phyloP scores from a whole-genome alignment of 345 rosid genomes.

The Barbarea vulgaris region DNA sequence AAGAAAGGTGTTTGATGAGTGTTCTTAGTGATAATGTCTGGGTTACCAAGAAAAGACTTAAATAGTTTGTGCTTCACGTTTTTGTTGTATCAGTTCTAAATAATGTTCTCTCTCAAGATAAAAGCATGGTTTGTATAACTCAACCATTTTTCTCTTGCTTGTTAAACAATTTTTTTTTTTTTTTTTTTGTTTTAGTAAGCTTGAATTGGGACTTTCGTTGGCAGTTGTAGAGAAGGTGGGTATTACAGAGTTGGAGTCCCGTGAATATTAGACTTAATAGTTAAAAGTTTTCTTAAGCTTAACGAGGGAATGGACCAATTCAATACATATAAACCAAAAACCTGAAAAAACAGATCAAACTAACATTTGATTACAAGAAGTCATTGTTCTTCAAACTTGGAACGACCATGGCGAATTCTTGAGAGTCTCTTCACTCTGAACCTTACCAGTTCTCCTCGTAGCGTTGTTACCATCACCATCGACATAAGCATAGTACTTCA shows the following conservation, averaged over 20 bases:
- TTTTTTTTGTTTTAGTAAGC: not conserved
- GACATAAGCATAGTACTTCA: slow-evolving; percentile 70
- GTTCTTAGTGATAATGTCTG: slow-evolving; percentile 25
- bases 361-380: slow-evolving; percentile 22
- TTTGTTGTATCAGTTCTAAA: slow-evolving; percentile 17
- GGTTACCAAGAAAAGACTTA: slow-evolving; percentile 30
- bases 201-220: too few relatives aligned
- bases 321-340: not conserved
- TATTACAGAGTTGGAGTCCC: not conserved
- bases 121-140: slow-evolving; percentile 14
- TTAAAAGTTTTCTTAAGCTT: not conserved
- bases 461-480: slow-evolving; percentile 50
- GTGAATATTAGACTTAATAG: not conserved
- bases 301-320: not conserved
- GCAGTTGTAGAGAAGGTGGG: not conserved
- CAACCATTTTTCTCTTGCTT: not conserved
- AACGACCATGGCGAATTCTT: slow-evolving; percentile 87
- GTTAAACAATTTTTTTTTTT: not conserved
- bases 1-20: slow-evolving; percentile 17
- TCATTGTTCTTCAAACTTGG: slow-evolving; percentile 53
- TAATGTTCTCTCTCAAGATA: not conserved
- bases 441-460: slow-evolving; percentile 61
- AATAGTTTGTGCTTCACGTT: not conserved
- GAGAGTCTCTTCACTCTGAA: slow-evolving; percentile 74
- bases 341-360: slow-evolving; percentile 24